Evolutionary conservation across 164 flowering plant species (phyloP), one percentile per base, ranked within the genome.

Genomic region (Buxus sempervirens): DNA sequence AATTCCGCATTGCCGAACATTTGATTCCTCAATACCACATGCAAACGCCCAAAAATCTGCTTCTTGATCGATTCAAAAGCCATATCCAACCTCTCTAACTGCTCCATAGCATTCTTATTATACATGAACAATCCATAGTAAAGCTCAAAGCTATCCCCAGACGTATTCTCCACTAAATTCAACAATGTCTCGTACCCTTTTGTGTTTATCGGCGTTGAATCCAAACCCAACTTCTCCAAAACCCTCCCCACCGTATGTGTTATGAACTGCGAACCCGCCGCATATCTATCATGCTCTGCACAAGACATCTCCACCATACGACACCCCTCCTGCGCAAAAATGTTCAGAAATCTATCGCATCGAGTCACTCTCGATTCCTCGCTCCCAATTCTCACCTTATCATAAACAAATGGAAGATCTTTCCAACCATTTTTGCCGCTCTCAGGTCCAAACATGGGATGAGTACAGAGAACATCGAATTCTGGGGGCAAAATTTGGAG

Each of bases 41-140:
- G 88, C 70, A 86, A 58, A 49, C 77, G 75, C 25, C 83, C 83
- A 55, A 83, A 84, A 69, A 86, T 71, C 74, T 80, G 74, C 56
- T 75, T 75, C 77, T 72, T 85, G 62, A 86, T 51, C 1, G 67
- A 69, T 79, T 83, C 82, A 62, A 86, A 85, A 8, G 86, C 87
- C 73, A 73, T 71, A 66, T 80, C 86, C 75, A 86, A 42, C 73
- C 76, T 76, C 80, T 80, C 83, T 68, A 85, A 63, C 78, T 80
- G 78, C 73, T 83, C 85, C 78, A 82, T 58, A 1, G 88, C 81
- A 69, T 81, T 85, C 76, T 79, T 75, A 60, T 86, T 86, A 48
- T 82, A 86, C 87, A 86, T 64, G 71, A 86, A 86, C 82, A 86
- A 70, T 61, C 90, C 90, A 48, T 82, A 85, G n/a, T 82, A 87